These are phyloP conservation scores for Linnemannia elongata DNA, from an alignment of 192 early-diverging fungal genomes.

Conservation along the genomic window DNA sequence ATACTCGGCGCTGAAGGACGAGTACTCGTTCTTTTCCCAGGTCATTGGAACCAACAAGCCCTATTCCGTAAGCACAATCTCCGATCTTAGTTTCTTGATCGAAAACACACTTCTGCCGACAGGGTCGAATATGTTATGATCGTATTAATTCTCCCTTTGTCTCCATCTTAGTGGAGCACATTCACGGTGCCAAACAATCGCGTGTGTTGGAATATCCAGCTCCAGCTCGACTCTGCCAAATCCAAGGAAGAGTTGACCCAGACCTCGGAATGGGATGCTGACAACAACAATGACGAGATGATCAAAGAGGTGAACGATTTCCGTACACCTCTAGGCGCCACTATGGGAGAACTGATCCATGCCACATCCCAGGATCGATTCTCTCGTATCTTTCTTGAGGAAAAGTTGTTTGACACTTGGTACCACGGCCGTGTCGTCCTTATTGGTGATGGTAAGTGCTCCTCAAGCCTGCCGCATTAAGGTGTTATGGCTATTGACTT, in stretches of 20 bases:
- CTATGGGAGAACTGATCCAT: slow-evolving; percentile 20
- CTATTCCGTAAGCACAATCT: slow-evolving; percentile 4
- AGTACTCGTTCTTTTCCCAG: background rate
- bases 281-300: slow-evolving; percentile 9
- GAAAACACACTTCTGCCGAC: background rate
- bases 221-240: slow-evolving; percentile 8
- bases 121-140: background rate
- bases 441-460: slow-evolving; percentile 29
- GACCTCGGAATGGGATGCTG: slow-evolving; percentile 25
- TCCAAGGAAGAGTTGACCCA: slow-evolving; percentile 5
- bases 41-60: background rate
- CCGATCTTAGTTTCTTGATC: too few relatives aligned
- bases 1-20: background rate
- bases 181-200: slow-evolving; percentile 16
- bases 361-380: slow-evolving; percentile 2
- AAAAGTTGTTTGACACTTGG: slow-evolving; percentile 32
- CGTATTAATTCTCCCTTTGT: background rate
- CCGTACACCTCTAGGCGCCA: background rate
- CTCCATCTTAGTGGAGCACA: background rate
- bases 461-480: too few relatives aligned
- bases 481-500: background rate
- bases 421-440: slow-evolving; percentile 23
- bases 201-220: slow-evolving; percentile 13
- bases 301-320: slow-evolving; percentile 15
- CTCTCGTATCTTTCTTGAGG: slow-evolving; percentile 18